phyloP scores from a whole-genome alignment of 495 filamentous ascomycete genomes.

The Hyaloscypha variabilis region DNA sequence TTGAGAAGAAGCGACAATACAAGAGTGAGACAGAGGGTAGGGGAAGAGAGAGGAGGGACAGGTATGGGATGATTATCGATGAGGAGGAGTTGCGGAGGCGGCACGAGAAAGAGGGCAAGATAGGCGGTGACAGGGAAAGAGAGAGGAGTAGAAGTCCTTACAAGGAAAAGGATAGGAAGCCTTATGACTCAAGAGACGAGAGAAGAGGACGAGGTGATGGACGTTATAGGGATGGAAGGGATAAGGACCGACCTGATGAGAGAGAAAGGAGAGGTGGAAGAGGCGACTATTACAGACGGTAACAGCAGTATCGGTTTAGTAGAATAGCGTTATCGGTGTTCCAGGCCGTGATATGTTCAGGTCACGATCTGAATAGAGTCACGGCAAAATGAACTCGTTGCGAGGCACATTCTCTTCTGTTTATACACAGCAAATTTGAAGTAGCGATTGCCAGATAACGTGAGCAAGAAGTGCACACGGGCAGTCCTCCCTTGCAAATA shows the following conservation, averaged over 20 bases:
- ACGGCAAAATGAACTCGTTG: background rate
- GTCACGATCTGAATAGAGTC: background rate
- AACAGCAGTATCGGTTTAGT: background rate
- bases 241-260: slow-evolving; percentile 21
- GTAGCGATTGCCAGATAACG: background rate
- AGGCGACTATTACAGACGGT: slow-evolving; percentile 24
- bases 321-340: background rate
- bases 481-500: background rate
- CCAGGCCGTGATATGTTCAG: background rate
- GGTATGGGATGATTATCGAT: slow-evolving; percentile 84
- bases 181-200: slow-evolving; percentile 26
- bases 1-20: slow-evolving; percentile 93
- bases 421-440: background rate
- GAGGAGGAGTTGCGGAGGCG: slow-evolving; percentile 62
- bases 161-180: slow-evolving; percentile 24
- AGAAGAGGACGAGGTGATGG: slow-evolving; percentile 23
- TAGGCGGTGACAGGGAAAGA: slow-evolving; percentile 21
- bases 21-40: slow-evolving; percentile 62
- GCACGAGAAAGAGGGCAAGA: slow-evolving; percentile 37
- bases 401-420: background rate
- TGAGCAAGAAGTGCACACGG: background rate
- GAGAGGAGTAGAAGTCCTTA: slow-evolving; percentile 27
- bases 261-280: slow-evolving; percentile 15
- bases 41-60: slow-evolving; percentile 43
- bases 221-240: slow-evolving; percentile 12